Conservation (phyloP, 1,284 basidiomycete species). For the Cystobasidiaceae sp. region DNA sequence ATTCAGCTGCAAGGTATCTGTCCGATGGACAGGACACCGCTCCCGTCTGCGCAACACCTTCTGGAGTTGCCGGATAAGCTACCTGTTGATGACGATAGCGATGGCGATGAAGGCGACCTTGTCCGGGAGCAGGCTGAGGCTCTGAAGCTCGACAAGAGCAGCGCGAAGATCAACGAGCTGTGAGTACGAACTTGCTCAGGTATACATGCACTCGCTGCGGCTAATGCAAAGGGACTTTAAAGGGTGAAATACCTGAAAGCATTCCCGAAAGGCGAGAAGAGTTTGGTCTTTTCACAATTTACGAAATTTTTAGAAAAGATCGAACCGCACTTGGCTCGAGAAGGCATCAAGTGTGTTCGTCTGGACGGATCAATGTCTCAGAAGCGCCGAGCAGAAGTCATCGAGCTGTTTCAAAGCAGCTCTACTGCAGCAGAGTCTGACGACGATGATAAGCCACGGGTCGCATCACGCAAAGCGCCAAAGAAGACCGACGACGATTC, state of each 20-base stretch:
- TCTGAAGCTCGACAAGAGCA: background rate
- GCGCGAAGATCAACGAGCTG: slow-evolving; percentile 27
- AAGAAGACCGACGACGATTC: background rate
- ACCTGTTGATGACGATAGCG: slow-evolving; percentile 1
- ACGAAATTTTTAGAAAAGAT: slow-evolving; percentile 39
- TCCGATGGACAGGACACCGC: slow-evolving; percentile 19
- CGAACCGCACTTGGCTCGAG: slow-evolving; percentile 12
- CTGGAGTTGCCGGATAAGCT: slow-evolving; percentile 23
- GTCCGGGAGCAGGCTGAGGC: background rate
- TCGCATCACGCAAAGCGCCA: background rate
- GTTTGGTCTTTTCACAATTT: slow-evolving; percentile 42
- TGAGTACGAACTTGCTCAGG: background rate
- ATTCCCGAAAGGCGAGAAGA: slow-evolving; percentile 33
- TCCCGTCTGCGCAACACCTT: slow-evolving; percentile 10
- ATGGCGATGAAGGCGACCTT: background rate
- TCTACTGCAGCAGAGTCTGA: too few relatives aligned
- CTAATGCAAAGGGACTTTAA: too few relatives aligned
- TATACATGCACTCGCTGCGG: too few relatives aligned
- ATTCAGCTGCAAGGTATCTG: slow-evolving; percentile 11
- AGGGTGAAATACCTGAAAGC: slow-evolving; percentile 21
- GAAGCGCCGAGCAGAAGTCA: slow-evolving; percentile 38
- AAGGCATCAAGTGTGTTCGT: slow-evolving; percentile 26
- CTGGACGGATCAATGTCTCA: slow-evolving; percentile 42
- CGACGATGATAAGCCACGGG: too few relatives aligned
- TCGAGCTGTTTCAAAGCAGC: slow-evolving; percentile 33